Evolutionary conservation across 2,329 filamentous ascomycete genomes (phyloP).

Genomic region (Penicillium sp.): DNA sequence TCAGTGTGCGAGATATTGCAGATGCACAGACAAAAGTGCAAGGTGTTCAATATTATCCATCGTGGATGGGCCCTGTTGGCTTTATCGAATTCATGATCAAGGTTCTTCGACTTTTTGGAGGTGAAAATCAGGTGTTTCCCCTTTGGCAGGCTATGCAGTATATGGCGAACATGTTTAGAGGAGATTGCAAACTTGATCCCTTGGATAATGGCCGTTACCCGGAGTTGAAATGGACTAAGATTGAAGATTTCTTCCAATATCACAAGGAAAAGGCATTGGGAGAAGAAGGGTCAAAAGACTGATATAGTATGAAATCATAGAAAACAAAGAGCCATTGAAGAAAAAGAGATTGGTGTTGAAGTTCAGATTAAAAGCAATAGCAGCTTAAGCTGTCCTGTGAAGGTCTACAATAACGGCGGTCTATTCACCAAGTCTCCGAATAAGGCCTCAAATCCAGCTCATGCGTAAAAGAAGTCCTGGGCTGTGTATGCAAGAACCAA

Average conservation of each 20-base stretch:
- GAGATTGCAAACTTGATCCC: constrained; percentile 11
- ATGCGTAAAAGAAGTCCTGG: constrained; percentile 56
- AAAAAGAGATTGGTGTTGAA: too few relatives aligned
- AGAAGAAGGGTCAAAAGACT: too few relatives aligned
- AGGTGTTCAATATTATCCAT: constrained; percentile 7
- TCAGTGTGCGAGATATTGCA: constrained; percentile 11
- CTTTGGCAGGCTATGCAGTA: constrained; percentile 20
- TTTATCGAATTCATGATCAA: constrained; percentile 10
- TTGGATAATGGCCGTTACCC: constrained; percentile 17
- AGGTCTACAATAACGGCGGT: too few relatives aligned
- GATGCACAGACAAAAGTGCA: constrained; percentile 11
- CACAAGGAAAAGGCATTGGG: constrained; percentile 1
- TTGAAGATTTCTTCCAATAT: constrained; percentile 14
- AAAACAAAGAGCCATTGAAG: too few relatives aligned
- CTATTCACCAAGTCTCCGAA: constrained; percentile 22
- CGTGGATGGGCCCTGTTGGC: constrained; percentile 12
- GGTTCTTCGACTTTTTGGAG: constrained; percentile 12
- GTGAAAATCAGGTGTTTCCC: constrained; percentile 12
- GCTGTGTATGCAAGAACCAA: constrained; percentile 60
- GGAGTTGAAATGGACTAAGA: constrained; percentile 8
- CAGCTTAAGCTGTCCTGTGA: too few relatives aligned
- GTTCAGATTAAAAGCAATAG: too few relatives aligned
- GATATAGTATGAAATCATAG: too few relatives aligned
- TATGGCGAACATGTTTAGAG: constrained; percentile 17
- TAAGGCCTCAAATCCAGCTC: constrained; percentile 56